These are phyloP conservation scores for Acer yangbiense DNA, from an alignment of 345 rosid genomes.

Conservation along the genomic window DNA sequence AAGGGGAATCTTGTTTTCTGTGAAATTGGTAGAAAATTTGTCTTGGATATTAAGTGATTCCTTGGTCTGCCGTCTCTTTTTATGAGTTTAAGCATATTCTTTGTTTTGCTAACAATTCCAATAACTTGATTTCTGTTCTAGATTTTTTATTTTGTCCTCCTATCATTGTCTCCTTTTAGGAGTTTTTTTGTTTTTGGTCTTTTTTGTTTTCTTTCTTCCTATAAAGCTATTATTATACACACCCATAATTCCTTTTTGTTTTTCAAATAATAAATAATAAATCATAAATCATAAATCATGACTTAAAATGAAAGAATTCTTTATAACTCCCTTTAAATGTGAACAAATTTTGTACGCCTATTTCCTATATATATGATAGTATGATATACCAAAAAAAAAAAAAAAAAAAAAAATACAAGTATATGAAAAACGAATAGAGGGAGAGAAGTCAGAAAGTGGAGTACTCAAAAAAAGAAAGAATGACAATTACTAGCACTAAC, in stretches of 20 bases:
- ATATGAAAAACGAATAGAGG: neutral
- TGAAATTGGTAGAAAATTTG: neutral
- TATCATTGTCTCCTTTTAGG: neutral
- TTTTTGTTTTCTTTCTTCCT: neutral
- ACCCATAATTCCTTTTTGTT: no score
- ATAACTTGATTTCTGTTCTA: neutral
- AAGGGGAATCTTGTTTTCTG: neutral
- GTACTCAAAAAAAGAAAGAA: slow-evolving; percentile 24
- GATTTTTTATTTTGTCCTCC: neutral
- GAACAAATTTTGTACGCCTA: neutral
- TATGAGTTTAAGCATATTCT: neutral
- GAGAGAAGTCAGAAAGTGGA: neutral
- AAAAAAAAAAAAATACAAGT: neutral
- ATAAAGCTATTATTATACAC: no score
- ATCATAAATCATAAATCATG: no score
- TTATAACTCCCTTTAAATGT: neutral
- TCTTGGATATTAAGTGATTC: slow-evolving; percentile 7
- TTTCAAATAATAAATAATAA: no score
- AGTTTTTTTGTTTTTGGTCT: neutral
- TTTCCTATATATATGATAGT: neutral
- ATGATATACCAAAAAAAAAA: neutral
- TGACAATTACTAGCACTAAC: slow-evolving; percentile 32
- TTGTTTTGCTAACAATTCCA: neutral
- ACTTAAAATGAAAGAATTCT: neutral
- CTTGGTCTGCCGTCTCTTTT: neutral